These are phyloP conservation scores for Arthrobotrys pseudoclavata DNA, from an alignment of 2,329 filamentous ascomycete genomes.

Conservation along the genomic window DNA sequence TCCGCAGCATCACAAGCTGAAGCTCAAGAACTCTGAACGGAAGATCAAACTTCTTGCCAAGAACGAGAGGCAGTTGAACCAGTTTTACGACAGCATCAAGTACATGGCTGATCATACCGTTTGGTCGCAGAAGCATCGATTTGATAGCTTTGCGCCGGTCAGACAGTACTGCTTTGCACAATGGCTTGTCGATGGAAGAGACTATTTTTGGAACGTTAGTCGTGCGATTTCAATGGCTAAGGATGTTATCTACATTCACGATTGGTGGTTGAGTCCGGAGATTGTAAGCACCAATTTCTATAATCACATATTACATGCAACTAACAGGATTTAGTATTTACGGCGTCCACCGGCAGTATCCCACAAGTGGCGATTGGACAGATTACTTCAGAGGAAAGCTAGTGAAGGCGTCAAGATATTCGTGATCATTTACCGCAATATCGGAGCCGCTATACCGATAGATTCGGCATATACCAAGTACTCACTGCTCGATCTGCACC, in stretches of 20 bases:
- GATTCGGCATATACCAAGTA: constrained; percentile 99
- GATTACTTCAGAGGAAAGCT: constrained; percentile 92
- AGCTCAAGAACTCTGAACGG: constrained; percentile 89
- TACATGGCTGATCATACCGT: constrained; percentile 86
- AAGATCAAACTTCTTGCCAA: constrained; percentile 91
- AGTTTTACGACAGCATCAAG: constrained; percentile 93
- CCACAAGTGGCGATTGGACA: constrained; percentile 96
- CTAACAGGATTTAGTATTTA: constrained; percentile 74
- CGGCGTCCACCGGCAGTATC: constrained; percentile 93
- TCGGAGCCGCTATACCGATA: constrained; percentile 96
- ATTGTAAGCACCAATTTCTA: constrained; percentile 67
- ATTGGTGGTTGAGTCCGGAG: constrained; percentile 98
- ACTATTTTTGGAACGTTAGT: constrained; percentile 99
- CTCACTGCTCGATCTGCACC: constrained; percentile 92
- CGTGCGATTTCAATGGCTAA: constrained; percentile 96
- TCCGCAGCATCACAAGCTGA: constrained; percentile 84
- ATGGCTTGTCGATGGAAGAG: constrained; percentile 95
- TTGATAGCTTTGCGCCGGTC: constrained; percentile 93
- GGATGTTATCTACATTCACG: constrained; percentile 98
- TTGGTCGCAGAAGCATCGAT: constrained; percentile 87
- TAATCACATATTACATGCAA: not conserved
- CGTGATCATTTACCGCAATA: constrained; percentile 97
- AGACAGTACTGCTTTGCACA: constrained; percentile 88
- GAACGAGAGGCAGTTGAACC: constrained; percentile 87
- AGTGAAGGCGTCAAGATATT: constrained; percentile 97